Evolutionary conservation across 2,329 filamentous ascomycete species (phyloP).

Genomic region (Aspergillus thermomutatus): DNA sequence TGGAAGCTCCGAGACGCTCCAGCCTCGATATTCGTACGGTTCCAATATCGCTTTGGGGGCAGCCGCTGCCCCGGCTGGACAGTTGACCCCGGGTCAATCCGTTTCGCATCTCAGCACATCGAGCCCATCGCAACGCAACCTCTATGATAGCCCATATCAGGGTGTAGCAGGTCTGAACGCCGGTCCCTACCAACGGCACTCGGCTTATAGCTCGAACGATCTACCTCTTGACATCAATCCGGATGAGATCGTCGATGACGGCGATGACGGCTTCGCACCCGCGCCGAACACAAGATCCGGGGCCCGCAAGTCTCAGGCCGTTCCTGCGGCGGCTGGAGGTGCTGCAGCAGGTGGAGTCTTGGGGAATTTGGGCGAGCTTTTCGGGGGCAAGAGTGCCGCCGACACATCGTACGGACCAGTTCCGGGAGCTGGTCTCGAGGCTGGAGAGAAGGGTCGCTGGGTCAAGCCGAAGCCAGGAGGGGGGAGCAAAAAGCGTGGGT

Average conservation of each 20-base stretch:
- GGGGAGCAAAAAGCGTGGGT: conserved; percentile 65
- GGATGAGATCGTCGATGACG: conserved; percentile 78
- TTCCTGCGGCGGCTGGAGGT: conserved; percentile 48
- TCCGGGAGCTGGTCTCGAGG: conserved; percentile 27
- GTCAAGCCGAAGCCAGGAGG: conserved; percentile 53
- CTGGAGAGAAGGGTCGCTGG: conserved; percentile 64
- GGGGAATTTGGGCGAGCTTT: conserved; percentile 40
- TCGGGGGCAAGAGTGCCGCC: conserved; percentile 39
- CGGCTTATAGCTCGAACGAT: conserved; percentile 50
- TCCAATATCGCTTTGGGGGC: conserved; percentile 36
- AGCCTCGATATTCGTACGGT: conserved; percentile 39
- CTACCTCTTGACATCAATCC: conserved; percentile 63
- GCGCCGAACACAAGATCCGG: conserved; percentile 20
- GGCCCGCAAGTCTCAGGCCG: conserved; percentile 7
- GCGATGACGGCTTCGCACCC: conserved; percentile 74
- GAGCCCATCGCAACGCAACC: conserved; percentile 48
- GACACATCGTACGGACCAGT: conserved; percentile 58
- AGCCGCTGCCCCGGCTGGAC: conserved; percentile 30
- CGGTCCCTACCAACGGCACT: conserved; percentile 65
- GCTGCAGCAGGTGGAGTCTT: conserved; percentile 42
- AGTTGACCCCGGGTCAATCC: conserved; percentile 31
- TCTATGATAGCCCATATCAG: conserved; percentile 40
- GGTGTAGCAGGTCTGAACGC: conserved; percentile 47
- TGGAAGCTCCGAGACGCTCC: conserved; percentile 22
- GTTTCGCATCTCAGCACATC: conserved; percentile 11